phyloP scores from a whole-genome alignment of 1,284 basidiomycete species.

The Pyrrhoderma noxium region DNA sequence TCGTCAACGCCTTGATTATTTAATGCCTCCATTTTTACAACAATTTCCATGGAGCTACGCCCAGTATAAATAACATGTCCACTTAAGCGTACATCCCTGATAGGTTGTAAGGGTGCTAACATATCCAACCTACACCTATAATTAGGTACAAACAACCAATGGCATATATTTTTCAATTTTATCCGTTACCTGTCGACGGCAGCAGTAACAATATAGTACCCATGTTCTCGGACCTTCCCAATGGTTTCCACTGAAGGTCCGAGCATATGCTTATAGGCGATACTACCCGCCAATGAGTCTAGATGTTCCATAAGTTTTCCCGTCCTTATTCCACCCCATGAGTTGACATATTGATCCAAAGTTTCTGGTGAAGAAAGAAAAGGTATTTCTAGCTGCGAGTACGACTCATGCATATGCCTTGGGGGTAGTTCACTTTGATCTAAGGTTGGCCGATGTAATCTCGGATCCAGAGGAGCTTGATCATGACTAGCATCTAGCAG shows the following conservation, averaged over 20 bases:
- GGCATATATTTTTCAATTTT: not conserved
- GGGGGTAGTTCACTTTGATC: constrained; percentile 28
- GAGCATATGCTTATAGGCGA: constrained; percentile 76
- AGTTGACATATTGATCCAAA: constrained; percentile 63
- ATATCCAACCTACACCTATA: constrained; percentile 57
- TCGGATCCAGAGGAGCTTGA: constrained; percentile 18
- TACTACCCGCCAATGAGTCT: constrained; percentile 76
- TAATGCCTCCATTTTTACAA: constrained; percentile 72
- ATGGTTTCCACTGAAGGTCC: constrained; percentile 49
- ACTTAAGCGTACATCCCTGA: constrained; percentile 62
- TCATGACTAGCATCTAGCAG: constrained; percentile 32
- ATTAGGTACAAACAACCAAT: not conserved
- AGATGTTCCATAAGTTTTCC: constrained; percentile 73
- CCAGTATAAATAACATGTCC: constrained; percentile 80
- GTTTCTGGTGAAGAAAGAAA: constrained; percentile 51
- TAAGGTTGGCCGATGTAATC: constrained; percentile 8
- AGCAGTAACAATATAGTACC: constrained; percentile 78
- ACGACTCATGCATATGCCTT: constrained; percentile 62
- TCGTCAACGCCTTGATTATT: constrained; percentile 40
- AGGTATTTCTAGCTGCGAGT: constrained; percentile 55
- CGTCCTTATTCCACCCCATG: constrained; percentile 58
- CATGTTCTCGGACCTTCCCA: constrained; percentile 48
- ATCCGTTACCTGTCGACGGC: constrained; percentile 61
- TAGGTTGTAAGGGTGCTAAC: constrained; percentile 48
- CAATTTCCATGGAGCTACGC: constrained; percentile 72